These are phyloP conservation scores for Bacterosira constricta DNA, from an alignment of 108 stramenopile species.

Conservation along the genomic window DNA sequence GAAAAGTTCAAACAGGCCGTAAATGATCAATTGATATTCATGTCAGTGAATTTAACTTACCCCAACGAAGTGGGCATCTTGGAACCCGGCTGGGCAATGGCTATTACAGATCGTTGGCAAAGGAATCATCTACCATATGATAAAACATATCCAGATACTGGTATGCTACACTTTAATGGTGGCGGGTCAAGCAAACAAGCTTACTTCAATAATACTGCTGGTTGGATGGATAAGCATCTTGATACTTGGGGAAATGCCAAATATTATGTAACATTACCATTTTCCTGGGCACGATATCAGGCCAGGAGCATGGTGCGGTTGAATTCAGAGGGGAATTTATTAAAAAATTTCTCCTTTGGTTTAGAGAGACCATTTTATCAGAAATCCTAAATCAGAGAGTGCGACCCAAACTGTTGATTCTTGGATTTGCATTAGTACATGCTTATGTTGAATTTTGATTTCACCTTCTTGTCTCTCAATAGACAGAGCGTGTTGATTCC, in stretches of 20 bases:
- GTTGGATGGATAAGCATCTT: not conserved
- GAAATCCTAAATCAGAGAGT: too few species aligned
- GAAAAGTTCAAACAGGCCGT: not conserved
- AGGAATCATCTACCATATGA: not conserved
- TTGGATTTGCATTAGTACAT: too few species aligned
- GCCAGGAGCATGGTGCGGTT: not conserved
- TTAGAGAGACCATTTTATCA: too few species aligned
- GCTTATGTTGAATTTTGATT: too few species aligned
- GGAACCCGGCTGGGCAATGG: constrained; percentile 12
- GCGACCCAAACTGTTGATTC: too few species aligned
- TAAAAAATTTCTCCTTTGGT: too few species aligned
- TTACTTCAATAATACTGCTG: not conserved
- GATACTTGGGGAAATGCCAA: constrained; percentile 3
- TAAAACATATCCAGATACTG: constrained; percentile 10
- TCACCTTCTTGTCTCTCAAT: too few species aligned
- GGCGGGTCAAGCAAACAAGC: constrained; percentile 14
- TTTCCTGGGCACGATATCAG: not conserved
- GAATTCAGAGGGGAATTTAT: too few species aligned
- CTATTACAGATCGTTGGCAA: constrained; percentile 5
- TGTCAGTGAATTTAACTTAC: constrained; percentile 1
- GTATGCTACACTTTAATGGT: constrained; percentile 44
- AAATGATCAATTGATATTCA: constrained; percentile 22
- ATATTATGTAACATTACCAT: not conserved
- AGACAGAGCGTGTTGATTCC: too few species aligned
- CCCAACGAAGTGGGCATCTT: constrained; percentile 12